phyloP scores from a whole-genome alignment of 805 yeast genomes.

The Starmera pachycereana region DNA sequence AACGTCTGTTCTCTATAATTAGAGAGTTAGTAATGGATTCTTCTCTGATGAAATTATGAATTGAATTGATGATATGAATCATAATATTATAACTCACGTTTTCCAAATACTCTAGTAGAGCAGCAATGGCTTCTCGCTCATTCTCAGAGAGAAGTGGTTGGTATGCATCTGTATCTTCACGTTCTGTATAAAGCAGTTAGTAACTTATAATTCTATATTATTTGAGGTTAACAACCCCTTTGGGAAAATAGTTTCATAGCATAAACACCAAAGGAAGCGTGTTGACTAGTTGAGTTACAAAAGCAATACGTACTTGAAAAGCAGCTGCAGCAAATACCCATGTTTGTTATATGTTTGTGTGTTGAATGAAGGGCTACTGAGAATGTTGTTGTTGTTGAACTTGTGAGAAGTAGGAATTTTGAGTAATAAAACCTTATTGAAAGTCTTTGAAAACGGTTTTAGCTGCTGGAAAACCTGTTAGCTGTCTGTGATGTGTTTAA shows the following conservation, averaged over 20 bases:
- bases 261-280: no score
- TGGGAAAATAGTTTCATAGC: no score
- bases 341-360: conserved; percentile 6
- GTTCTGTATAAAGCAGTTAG: conserved; percentile 9
- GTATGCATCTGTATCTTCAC: conserved; percentile 47
- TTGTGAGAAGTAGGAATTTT: no score
- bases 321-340: conserved; percentile 49
- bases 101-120: conserved; percentile 79
- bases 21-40: neutral
- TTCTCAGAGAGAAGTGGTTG: conserved; percentile 88
- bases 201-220: no score
- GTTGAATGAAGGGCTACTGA: no score
- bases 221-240: no score
- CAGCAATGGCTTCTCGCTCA: conserved; percentile 93
- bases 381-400: no score
- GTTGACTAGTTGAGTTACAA: no score
- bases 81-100: conserved; percentile 37
- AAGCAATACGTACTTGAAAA: conserved; percentile 14
- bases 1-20: conserved; percentile 46
- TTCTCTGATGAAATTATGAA: neutral
- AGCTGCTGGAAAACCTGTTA: no score
- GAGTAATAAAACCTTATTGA: no score
- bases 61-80: neutral
- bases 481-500: no score
- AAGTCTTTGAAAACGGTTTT: no score